These are phyloP conservation scores for Scedosporium dehoogii DNA, from an alignment of 2,329 filamentous ascomycete genomes.

Conservation along the genomic window DNA sequence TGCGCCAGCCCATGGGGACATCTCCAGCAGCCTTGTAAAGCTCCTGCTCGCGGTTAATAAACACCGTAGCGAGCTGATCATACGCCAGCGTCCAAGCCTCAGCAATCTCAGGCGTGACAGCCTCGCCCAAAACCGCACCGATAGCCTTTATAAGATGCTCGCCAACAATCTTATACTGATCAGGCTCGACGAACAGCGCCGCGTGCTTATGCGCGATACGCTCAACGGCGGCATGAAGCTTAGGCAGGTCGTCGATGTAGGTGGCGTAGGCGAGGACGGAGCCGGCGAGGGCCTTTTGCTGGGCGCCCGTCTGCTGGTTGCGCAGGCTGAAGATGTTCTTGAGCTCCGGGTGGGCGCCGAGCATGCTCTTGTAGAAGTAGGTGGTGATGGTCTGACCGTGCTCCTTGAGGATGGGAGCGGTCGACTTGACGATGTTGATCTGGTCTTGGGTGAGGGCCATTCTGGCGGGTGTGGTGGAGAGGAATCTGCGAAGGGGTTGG, in stretches of 20 bases:
- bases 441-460: constrained; percentile 53
- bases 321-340: constrained; percentile 62
- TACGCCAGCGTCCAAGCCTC: constrained; percentile 67
- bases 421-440: constrained; percentile 64
- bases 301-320: constrained; percentile 58
- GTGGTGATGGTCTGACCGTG: constrained; percentile 62
- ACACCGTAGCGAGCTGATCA: constrained; percentile 57
- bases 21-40: constrained; percentile 44
- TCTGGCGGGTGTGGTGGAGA: constrained; percentile 9
- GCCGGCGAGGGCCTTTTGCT: constrained; percentile 58
- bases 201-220: constrained; percentile 70
- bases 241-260: constrained; percentile 60
- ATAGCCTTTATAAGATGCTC: constrained; percentile 59
- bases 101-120: constrained; percentile 54
- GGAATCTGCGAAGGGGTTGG: background rate
- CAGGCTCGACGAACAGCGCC: constrained; percentile 57
- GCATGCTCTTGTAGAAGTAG: constrained; percentile 61
- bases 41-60: constrained; percentile 54
- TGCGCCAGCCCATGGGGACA: constrained; percentile 32
- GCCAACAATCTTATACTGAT: constrained; percentile 63
- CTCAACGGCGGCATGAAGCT: constrained; percentile 46
- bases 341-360: constrained; percentile 53
- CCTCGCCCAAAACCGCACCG: constrained; percentile 55
- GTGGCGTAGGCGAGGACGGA: constrained; percentile 63
- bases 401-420: constrained; percentile 59